Evolutionary conservation across 1,284 basidiomycete genomes (phyloP).

Genomic region (Cutaneotrichosporon dermatis): DNA sequence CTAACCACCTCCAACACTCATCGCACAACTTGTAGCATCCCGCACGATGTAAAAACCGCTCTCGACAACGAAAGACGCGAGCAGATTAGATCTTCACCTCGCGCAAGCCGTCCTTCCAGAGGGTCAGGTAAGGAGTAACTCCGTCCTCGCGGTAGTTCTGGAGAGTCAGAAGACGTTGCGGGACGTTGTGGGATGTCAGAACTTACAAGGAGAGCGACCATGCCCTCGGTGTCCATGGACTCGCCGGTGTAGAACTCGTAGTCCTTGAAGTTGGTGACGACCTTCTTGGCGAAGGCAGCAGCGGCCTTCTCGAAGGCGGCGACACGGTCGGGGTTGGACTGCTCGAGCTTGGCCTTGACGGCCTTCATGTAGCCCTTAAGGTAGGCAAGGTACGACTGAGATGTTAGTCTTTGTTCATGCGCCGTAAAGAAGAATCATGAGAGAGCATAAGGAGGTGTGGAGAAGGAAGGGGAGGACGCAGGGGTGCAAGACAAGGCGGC

Average conservation of each 20-base stretch:
- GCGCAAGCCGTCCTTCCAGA: conserved; percentile 90
- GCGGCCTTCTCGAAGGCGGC: conserved; percentile 81
- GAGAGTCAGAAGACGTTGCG: too few species aligned
- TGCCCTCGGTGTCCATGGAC: conserved; percentile 78
- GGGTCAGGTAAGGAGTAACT: conserved; percentile 53
- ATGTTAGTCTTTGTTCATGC: not conserved
- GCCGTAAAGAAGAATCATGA: too few species aligned
- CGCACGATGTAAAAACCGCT: not conserved
- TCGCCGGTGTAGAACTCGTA: conserved; percentile 71
- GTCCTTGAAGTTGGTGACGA: conserved; percentile 78
- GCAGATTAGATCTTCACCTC: conserved; percentile 46
- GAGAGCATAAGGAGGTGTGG: too few species aligned
- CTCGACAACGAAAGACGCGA: not conserved
- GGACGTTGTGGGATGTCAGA: too few species aligned
- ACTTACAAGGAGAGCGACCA: conserved; percentile 68
- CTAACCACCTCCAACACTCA: not conserved
- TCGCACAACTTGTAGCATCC: not conserved
- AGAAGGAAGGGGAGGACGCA: too few species aligned
- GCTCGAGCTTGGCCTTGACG: conserved; percentile 62
- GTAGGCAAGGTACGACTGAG: conserved; percentile 64
- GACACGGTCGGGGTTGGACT: conserved; percentile 65
- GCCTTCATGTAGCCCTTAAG: conserved; percentile 90
- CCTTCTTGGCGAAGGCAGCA: conserved; percentile 72
- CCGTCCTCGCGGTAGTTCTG: conserved; percentile 56
- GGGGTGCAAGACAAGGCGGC: too few species aligned